Conservation (phyloP, 2,329 filamentous ascomycete genomes). For the Colletotrichum trifolii region DNA sequence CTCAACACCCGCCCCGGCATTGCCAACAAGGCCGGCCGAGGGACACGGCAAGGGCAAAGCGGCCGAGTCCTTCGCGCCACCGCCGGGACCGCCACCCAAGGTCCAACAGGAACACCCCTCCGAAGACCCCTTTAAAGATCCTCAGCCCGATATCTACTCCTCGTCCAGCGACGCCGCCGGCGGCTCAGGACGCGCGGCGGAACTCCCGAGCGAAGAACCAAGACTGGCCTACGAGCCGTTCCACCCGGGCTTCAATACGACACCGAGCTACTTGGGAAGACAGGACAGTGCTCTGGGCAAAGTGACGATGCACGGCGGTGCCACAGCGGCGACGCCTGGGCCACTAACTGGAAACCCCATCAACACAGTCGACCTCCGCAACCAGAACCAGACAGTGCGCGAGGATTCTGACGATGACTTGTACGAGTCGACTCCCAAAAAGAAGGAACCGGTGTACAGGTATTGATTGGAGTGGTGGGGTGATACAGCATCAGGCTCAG, state of each 20-base stretch:
- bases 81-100: conserved; percentile 33
- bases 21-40: conserved; percentile 24
- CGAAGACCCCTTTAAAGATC: conserved; percentile 43
- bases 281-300: conserved; percentile 56
- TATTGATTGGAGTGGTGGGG: conserved; percentile 11
- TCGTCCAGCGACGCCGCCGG: conserved; percentile 30
- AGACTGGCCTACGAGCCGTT: conserved; percentile 50
- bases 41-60: conserved; percentile 43
- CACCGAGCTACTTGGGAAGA: conserved; percentile 48
- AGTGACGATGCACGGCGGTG: conserved; percentile 55
- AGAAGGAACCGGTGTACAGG: conserved; percentile 46
- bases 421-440: conserved; percentile 52
- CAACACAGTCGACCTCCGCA: conserved; percentile 32
- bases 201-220: conserved; percentile 47
- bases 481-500: too few species aligned
- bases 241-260: conserved; percentile 49
- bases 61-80: conserved; percentile 36
- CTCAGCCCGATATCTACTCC: conserved; percentile 33
- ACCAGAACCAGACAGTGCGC: conserved; percentile 28
- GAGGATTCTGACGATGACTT: conserved; percentile 50
- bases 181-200: conserved; percentile 37
- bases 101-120: conserved; percentile 48
- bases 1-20: conserved; percentile 27
- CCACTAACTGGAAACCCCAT: conserved; percentile 34
- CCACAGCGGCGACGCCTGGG: conserved; percentile 17